phyloP scores from a whole-genome alignment of 345 rosid genomes.

The Eucalyptus erythrocorys region DNA sequence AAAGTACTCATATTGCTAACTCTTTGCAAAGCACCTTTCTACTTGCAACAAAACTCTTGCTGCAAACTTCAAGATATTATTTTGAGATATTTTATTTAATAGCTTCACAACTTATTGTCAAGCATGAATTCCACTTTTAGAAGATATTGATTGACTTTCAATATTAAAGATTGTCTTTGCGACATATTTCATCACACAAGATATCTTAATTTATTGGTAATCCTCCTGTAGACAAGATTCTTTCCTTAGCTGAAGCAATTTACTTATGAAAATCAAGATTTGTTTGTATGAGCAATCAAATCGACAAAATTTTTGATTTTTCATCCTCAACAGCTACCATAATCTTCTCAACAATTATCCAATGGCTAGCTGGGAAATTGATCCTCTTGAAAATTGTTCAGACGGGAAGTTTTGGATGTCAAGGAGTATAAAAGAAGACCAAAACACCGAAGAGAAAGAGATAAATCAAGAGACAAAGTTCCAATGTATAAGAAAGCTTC shows the following conservation, averaged over 20 bases:
- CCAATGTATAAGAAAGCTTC: neutral
- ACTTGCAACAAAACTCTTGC: too few relatives aligned
- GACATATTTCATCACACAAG: too few relatives aligned
- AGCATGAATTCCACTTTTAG: too few relatives aligned
- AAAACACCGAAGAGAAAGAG: neutral
- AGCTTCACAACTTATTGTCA: too few relatives aligned
- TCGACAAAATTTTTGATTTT: neutral
- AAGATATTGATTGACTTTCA: too few relatives aligned
- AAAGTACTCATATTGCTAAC: too few relatives aligned
- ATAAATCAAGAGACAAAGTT: neutral
- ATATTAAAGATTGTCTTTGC: neutral
- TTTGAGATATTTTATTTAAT: too few relatives aligned
- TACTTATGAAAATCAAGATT: neutral
- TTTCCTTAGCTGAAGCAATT: neutral
- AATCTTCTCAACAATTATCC: neutral
- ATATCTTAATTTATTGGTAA: too few relatives aligned
- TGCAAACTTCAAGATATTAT: too few relatives aligned
- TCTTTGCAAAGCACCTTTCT: too few relatives aligned
- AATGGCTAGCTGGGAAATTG: neutral
- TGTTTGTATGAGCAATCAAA: neutral
- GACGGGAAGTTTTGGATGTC: neutral
- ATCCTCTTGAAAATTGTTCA: neutral
- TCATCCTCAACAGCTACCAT: neutral
- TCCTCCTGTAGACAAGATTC: too few relatives aligned
- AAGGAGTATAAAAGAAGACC: neutral